Percentiles rank a stretch among this genome's conserved stretches.
These are phyloP conservation scores for Lichtheimia corymbifera DNA, from an alignment of 371 early-diverging fungal genomes.

Conservation along the genomic window DNA sequence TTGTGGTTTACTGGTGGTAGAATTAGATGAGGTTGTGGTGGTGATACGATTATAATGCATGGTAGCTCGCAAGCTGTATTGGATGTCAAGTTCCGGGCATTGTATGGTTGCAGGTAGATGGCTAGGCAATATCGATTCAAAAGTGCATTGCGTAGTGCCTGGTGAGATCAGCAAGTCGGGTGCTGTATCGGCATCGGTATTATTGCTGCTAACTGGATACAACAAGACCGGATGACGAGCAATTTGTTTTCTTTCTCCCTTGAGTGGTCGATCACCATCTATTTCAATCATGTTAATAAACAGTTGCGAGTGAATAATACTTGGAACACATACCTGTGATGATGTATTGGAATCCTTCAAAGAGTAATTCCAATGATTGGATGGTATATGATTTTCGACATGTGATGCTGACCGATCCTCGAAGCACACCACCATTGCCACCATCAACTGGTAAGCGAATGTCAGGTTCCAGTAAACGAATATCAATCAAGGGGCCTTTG, in stretches of 20 bases:
- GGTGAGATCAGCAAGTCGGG: not conserved
- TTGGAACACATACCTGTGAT: not conserved
- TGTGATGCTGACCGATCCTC: slow-evolving; percentile 1
- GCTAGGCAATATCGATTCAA: slow-evolving; percentile 5
- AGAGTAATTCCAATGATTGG: slow-evolving; percentile 3
- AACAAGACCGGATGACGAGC: slow-evolving; percentile 1
- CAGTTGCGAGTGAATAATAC: not conserved
- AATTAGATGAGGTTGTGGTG: not conserved
- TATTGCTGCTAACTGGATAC: slow-evolving; percentile 4
- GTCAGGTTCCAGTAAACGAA: slow-evolving; percentile 7
- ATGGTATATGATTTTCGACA: not conserved
- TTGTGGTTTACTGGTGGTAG: not conserved
- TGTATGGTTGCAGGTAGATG: slow-evolving; percentile 1
- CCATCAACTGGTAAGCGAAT: not conserved
- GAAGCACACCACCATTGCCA: slow-evolving; percentile 1
- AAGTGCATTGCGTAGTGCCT: not conserved
- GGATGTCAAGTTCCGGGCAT: not conserved
- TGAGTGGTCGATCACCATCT: not conserved
- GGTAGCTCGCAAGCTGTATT: not conserved
- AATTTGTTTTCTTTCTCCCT: not conserved
- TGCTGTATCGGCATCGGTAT: not conserved
- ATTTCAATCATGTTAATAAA: not conserved
- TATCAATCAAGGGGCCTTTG: slow-evolving; percentile 6
- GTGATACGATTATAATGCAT: not conserved
- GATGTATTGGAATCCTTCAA: slow-evolving; percentile 1